phyloP scores from a whole-genome alignment of 805 yeast genomes.

The Metschnikowia gelsemii region DNA sequence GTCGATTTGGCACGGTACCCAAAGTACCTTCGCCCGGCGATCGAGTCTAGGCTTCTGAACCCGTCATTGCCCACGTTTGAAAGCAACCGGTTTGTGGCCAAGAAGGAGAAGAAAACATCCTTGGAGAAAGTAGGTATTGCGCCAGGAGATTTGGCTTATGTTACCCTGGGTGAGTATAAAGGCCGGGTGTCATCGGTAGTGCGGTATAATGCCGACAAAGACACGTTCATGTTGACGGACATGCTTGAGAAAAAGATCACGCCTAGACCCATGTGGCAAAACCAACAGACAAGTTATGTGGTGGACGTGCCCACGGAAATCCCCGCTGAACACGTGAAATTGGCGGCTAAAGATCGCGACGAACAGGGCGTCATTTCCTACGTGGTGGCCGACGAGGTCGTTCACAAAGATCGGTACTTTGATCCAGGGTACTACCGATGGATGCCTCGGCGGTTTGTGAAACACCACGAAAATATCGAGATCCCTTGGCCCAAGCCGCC shows the following conservation, averaged over 20 bases:
- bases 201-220: conserved; percentile 57
- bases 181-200: conserved; percentile 74
- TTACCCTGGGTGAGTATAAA: conserved; percentile 64
- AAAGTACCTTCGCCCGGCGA: conserved; percentile 29
- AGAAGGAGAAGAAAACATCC: conserved; percentile 37
- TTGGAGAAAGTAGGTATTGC: conserved; percentile 59
- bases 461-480: conserved; percentile 62
- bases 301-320: conserved; percentile 66
- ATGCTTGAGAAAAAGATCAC: conserved; percentile 65
- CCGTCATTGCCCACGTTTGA: conserved; percentile 39
- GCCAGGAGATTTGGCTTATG: conserved; percentile 76
- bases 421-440: conserved; percentile 70
- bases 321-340: conserved; percentile 58
- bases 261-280: conserved; percentile 72
- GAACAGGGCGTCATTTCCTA: conserved; percentile 63
- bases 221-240: conserved; percentile 65
- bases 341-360: conserved; percentile 75
- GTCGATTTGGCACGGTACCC: conserved; percentile 37
- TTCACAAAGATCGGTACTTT: conserved; percentile 65
- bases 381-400: conserved; percentile 76
- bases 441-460: conserved; percentile 76
- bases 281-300: conserved; percentile 69
- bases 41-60: conserved; percentile 23
- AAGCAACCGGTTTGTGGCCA: conserved; percentile 21
- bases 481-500: conserved; percentile 90